Base-by-base conservation (phyloP, 1,139 yeast genomes). In the Barnettozyma hawaiiensis region DNA sequence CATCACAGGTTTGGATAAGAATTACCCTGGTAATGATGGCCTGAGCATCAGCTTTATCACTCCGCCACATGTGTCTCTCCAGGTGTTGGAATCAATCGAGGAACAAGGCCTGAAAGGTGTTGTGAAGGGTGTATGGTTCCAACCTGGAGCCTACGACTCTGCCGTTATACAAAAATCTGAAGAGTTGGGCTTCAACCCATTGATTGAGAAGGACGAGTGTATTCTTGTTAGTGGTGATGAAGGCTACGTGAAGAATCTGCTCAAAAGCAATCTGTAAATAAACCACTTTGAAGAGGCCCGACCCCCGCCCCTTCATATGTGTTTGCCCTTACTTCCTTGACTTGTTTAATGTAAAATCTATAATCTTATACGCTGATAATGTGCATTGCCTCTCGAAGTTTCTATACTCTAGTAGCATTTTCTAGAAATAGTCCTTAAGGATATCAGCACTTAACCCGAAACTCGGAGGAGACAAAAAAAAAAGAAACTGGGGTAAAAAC, bases 91-190 rank as follows among this genome's bases (percentile, higher is more conserved):
- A 73, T 37, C 57, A 7, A 51, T 66, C 44, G 58, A 61, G 1
- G 63, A 66, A 2, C 65, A 61, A 5, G 37, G 42, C 2, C 11
- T 39, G 5, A 18, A 24, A 18, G 40, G 14, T n/a, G 26, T 39
- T 8, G 35, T 85, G 23, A 74, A 73, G 51, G 80, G 82, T 1
- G 65, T 84, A 23, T 85, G 95, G 95, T 78, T 84, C 49, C 95
- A 85, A 58, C 95, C 95, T 0, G 95, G 95, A 0, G 73, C 86
- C 28, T 83, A 74, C 50, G 79, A 82, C 52, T 60, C 62, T 7
- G 29, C 21, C 9, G 42, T 40, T 5, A 16, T 44, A 26, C 31
- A 19, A 14, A 44, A 44, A 20, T 35, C 46, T 2, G 22, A 31
- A 16, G 23, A 16, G 16, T 12, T 44, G 27, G 43, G 43, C 6